phyloP scores from a whole-genome alignment of 208 protist species.

The Trypanosoma melophagium region DNA sequence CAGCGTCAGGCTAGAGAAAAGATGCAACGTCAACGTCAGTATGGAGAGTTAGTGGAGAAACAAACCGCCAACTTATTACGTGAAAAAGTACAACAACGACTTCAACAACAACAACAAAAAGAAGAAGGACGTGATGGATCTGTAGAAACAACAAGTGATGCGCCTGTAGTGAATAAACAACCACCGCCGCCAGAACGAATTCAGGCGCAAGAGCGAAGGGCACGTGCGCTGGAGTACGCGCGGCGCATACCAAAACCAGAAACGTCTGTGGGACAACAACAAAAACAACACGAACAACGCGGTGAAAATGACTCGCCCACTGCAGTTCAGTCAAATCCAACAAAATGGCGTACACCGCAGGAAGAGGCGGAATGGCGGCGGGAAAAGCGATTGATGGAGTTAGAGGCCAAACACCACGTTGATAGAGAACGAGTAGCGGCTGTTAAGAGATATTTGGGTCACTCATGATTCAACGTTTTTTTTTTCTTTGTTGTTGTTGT shows the following conservation, averaged over 20 bases:
- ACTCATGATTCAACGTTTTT: neutral
- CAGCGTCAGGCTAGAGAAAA: conserved; percentile 56
- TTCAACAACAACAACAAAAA: conserved; percentile 21
- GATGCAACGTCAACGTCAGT: conserved; percentile 49
- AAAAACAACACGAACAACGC: neutral
- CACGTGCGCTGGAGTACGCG: conserved; percentile 62
- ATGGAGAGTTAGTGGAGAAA: conserved; percentile 45
- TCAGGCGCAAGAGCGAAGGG: conserved; percentile 52
- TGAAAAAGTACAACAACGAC: conserved; percentile 26
- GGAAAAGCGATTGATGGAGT: conserved; percentile 42
- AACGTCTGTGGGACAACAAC: neutral
- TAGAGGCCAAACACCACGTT: conserved; percentile 56
- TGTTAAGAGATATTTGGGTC: conserved; percentile 53
- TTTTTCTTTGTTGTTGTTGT: neutral
- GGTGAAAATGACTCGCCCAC: conserved; percentile 1
- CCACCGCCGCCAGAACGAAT: conserved; percentile 33
- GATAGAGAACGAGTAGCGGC: conserved; percentile 47
- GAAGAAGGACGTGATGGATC: neutral
- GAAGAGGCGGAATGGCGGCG: conserved; percentile 31
- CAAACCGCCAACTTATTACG: conserved; percentile 28
- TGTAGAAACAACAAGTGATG: neutral
- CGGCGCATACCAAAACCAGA: conserved; percentile 24
- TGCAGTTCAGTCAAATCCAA: neutral
- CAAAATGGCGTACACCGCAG: conserved; percentile 1
- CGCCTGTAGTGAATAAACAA: conserved; percentile 14